Evolutionary conservation across 108 stramenopile species (phyloP).

Genomic region (Poteriospumella lacustris): DNA sequence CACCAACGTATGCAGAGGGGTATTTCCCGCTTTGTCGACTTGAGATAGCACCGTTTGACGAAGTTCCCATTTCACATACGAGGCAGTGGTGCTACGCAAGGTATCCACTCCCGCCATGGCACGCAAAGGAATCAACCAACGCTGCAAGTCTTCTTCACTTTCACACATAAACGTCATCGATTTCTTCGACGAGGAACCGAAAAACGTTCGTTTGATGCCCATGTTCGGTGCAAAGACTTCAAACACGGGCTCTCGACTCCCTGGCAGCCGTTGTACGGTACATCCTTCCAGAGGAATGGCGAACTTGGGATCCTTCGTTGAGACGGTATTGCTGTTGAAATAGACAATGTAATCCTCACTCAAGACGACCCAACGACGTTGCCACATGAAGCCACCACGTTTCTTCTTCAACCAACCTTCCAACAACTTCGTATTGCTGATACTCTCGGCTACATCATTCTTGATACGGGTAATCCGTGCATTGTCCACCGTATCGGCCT

Average conservation of each 20-base stretch:
- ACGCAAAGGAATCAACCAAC: conserved; percentile 16
- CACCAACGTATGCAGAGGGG: not conserved
- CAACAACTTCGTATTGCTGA: not conserved
- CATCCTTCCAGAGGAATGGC: not conserved
- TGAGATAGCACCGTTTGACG: no score
- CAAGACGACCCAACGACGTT: not conserved
- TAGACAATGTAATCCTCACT: conserved; percentile 3
- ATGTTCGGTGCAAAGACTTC: not conserved
- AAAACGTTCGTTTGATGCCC: not conserved
- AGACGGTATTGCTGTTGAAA: not conserved
- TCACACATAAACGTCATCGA: conserved; percentile 13
- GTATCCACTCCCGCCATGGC: not conserved
- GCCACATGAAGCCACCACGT: not conserved
- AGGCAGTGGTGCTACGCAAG: not conserved
- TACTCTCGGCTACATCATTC: not conserved
- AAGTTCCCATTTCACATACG: no score
- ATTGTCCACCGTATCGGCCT: no score
- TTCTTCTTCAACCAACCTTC: conserved; percentile 16
- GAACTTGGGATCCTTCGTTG: not conserved
- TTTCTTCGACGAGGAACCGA: conserved; percentile 20
- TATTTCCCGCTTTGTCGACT: not conserved
- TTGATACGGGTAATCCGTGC: not conserved
- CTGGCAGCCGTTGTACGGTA: not conserved
- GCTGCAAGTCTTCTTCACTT: conserved; percentile 29
- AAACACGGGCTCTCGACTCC: not conserved